These are phyloP conservation scores for Priceomyces castillae DNA, from an alignment of 805 yeast genomes.

Conservation along the genomic window DNA sequence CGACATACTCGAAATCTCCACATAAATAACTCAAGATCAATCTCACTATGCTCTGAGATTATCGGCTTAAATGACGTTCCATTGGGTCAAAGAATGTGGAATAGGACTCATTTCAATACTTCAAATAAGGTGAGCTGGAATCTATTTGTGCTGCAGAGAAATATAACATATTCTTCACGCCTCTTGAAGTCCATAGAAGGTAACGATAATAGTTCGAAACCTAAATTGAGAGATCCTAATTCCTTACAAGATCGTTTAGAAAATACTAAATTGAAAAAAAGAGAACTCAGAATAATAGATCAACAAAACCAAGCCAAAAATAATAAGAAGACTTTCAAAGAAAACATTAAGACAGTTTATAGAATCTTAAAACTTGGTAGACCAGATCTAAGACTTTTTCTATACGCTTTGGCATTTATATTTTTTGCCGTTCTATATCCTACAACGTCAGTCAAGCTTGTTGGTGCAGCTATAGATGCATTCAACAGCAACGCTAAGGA, in stretches of 20 bases:
- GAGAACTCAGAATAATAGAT: constrained; percentile 29
- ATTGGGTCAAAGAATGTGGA: not conserved
- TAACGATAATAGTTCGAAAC: not conserved
- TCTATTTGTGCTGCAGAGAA: not conserved
- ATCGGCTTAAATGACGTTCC: not conserved
- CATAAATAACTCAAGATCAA: not conserved
- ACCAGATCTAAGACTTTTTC: constrained; percentile 37
- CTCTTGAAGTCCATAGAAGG: not conserved
- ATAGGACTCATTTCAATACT: not conserved
- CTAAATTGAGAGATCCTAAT: constrained; percentile 6
- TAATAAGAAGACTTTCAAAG: constrained; percentile 26
- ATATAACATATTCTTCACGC: not conserved
- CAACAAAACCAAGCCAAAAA: constrained; percentile 30
- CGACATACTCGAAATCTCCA: constrained; percentile 1
- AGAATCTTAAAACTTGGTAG: constrained; percentile 38
- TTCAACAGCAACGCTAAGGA: constrained; percentile 33
- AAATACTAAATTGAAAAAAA: constrained; percentile 21
- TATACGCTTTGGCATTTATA: constrained; percentile 40
- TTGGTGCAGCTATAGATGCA: constrained; percentile 44
- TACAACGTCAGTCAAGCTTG: constrained; percentile 41
- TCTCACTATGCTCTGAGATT: not conserved
- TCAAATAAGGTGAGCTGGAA: not conserved
- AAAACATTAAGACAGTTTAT: constrained; percentile 36
- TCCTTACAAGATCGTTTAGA: constrained; percentile 30
- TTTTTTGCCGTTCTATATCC: constrained; percentile 45